Evolutionary conservation across 2,329 filamentous ascomycete genomes (phyloP), one percentile per base, ranked within the genome.

Genomic region (Dactylonectria macrodidyma): DNA sequence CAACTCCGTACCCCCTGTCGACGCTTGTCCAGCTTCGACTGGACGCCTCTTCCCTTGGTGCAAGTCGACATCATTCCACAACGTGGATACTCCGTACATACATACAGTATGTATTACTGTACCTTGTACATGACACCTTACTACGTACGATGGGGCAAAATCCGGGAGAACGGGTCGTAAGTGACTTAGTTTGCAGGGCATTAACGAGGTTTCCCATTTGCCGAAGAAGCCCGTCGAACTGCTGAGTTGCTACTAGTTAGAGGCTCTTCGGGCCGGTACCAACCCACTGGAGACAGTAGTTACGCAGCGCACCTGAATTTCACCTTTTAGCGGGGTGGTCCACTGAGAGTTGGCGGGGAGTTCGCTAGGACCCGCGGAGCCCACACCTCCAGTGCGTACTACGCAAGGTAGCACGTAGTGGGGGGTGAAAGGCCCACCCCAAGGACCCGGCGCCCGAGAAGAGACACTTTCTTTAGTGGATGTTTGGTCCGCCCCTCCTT

Each of bases 1-100:
- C 30, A 38, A 38, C 30, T 44, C 33, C 52, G 47, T 33, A 44
- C 47, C 33, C 60, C 60, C 60, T 62, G 60, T 36, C 33, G 11
- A 19, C 41, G 48, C 26, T 26, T 26, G n/a, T 24, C 16, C 16
- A n/a, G 30, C 16, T 9, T 38, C 24, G 4, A 36, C 34, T 19
- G 34, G 34, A 41, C 58, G 33, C 34, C 57, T 41, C 24, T n/a
- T 22, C 26, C 24, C n/a, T 12, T 62, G 47, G 44, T 24, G 38
- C 52, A 62, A 57, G 33, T 44, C 34, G 41, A 56, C 41, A 36
- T 51, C 60, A 48, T 44, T 51, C 60, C 60, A 57, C 51, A 26
- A 47, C 58, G 7, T 51, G 30, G 59, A 48, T 33, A 26, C 55
- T 19, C 19, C 19, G 19, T 19, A 19, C 19, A 19, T 19, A 19